Conservation (phyloP, 768 basidiomycete genomes). For the Multifurca ochricompacta region DNA sequence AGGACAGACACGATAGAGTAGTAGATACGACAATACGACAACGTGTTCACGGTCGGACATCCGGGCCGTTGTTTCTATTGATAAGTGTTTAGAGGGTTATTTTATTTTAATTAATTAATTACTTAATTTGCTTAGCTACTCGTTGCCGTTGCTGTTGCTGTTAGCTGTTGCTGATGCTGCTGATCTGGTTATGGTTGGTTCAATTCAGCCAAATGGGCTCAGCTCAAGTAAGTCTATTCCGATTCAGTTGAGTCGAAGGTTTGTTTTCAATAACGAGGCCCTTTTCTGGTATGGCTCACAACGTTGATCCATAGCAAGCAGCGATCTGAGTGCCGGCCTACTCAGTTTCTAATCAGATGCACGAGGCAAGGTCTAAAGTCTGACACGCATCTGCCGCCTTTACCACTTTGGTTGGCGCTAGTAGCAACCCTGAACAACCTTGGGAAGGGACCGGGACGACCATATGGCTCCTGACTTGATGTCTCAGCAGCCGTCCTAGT, state of each 20-base stretch:
- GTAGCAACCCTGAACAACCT: not conserved
- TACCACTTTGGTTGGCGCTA: constrained; percentile 10
- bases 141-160: too few species aligned
- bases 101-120: not conserved
- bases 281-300: constrained; percentile 9
- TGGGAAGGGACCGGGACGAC: not conserved
- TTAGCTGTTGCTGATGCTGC: too few species aligned
- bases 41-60: not conserved
- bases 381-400: constrained; percentile 10
- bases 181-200: too few species aligned
- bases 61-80: not conserved
- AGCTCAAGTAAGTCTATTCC: not conserved
- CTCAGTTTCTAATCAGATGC: constrained; percentile 10
- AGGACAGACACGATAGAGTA: too few species aligned
- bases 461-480: not conserved
- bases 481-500: not conserved
- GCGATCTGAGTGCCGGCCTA: not conserved
- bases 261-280: not conserved
- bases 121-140: too few species aligned
- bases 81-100: not conserved
- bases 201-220: not conserved
- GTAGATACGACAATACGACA: too few species aligned
- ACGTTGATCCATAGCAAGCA: not conserved
- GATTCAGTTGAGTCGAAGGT: not conserved
- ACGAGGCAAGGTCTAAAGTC: not conserved